These are phyloP conservation scores for Ensete ventricosum DNA, from an alignment of 176 grass and related monocot species.

Conservation along the genomic window DNA sequence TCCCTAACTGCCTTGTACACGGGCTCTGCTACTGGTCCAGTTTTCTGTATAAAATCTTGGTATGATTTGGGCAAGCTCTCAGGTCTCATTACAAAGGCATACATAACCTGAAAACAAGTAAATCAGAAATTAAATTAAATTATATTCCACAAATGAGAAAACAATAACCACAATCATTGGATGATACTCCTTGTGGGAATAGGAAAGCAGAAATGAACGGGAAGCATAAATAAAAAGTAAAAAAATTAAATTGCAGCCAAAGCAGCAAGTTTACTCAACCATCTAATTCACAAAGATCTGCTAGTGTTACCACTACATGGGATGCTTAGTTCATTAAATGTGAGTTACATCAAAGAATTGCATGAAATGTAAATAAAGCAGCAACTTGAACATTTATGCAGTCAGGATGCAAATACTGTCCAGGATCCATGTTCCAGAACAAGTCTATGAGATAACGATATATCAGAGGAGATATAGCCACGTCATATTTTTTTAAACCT, in stretches of 20 bases:
- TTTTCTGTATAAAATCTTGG: conserved; percentile 96
- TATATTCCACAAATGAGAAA: not conserved
- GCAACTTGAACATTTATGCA: not conserved
- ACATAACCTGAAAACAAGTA: conserved; percentile 70
- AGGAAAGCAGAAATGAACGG: too few species aligned
- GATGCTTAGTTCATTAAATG: too few species aligned
- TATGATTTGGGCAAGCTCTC: conserved; percentile 98
- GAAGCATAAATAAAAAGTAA: not conserved
- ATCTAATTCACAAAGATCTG: too few species aligned
- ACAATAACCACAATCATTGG: not conserved
- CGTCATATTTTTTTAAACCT: too few species aligned
- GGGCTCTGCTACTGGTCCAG: conserved; percentile 82
- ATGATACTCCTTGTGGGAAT: too few species aligned
- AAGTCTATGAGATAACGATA: too few species aligned
- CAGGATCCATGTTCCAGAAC: too few species aligned
- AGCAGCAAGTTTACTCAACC: too few species aligned
- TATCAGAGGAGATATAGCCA: too few species aligned
- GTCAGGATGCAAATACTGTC: too few species aligned
- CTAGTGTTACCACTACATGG: too few species aligned
- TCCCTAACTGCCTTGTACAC: conserved; percentile 73
- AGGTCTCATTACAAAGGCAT: conserved; percentile 95
- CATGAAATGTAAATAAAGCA: not conserved
- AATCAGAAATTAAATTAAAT: not conserved
- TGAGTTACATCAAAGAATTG: not conserved
- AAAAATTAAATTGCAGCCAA: not conserved